Base-by-base conservation (phyloP, 169 alveolate genomes). In the Plasmodium chabaudi region DNA sequence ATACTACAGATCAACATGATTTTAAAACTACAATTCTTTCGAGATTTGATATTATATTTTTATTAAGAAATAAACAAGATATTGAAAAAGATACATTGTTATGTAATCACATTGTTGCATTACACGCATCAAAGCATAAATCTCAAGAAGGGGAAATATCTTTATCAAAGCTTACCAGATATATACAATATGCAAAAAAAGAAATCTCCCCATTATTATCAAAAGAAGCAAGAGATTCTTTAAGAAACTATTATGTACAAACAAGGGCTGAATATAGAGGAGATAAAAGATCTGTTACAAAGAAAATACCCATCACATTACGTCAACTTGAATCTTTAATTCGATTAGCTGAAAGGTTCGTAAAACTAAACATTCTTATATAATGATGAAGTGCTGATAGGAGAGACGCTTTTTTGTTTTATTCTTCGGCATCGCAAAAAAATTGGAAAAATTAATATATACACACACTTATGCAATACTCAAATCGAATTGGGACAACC, bases 311-410 rank as follows among this genome's bases (percentile, higher is more conserved):
- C 10, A 98, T 99, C 47, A 99, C 99, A 12, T 98, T 99, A 25
- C 96, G 99, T 44, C 99, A 99, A 95, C 94, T 99, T 42, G 99
- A 99, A 93, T 99, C 99, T 19, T 95, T 99, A 46, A 97, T 98
- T 39, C 97, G 99, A 72, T 72, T 98, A 12, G 96, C 99, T 17
- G 99, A 98, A 92, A 95, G 96, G 91, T 84, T 9, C 12, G 65
- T 34, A 25, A 4, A 9, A 27, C 25, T 5, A 53, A 44, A 21
- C 7, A 39, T 12, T 13, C 13, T 34, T 34, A 34, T 3, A 34
- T 4, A 34, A 7, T 4, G 42, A 3, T 34, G 0, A 34, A 7
- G 5, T 34, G 42, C 42, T 34, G 7, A 34, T 34, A 34, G 42
- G 42, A 34, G 4, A 34, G 42, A 34, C 42, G 3, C 42, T 3